These are phyloP conservation scores for Botrytis porri DNA, from an alignment of 2,329 filamentous ascomycete species.

Conservation along the genomic window DNA sequence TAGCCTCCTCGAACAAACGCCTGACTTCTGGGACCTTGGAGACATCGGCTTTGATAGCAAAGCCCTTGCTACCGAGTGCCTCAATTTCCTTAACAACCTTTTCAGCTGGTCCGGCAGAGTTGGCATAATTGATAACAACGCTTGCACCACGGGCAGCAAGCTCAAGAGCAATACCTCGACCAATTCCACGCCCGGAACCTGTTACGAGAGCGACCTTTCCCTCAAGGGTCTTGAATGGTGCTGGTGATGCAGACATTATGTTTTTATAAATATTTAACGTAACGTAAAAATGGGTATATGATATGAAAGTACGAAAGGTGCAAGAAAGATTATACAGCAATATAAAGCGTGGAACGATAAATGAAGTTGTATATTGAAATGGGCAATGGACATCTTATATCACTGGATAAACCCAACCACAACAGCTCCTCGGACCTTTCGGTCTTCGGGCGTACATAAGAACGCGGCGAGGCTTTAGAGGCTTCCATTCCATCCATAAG, in stretches of 20 bases:
- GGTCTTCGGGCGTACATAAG: slow-evolving; percentile 18
- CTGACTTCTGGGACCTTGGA: slow-evolving; percentile 42
- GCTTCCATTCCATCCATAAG: not conserved
- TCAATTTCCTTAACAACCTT: slow-evolving; percentile 52
- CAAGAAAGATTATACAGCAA: not conserved
- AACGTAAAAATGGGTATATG: not conserved
- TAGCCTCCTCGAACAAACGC: slow-evolving; percentile 30
- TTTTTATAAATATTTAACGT: not conserved
- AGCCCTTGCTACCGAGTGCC: slow-evolving; percentile 49
- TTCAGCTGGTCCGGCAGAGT: slow-evolving; percentile 55
- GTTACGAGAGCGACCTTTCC: slow-evolving; percentile 78
- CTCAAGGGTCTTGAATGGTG: slow-evolving; percentile 21
- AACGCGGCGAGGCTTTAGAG: slow-evolving; percentile 14
- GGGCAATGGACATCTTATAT: slow-evolving; percentile 12
- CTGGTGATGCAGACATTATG: slow-evolving; percentile 5
- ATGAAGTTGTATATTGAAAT: not conserved
- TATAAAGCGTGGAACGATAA: not conserved
- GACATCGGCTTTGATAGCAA: slow-evolving; percentile 58
- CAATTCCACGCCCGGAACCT: slow-evolving; percentile 76
- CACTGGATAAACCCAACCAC: slow-evolving; percentile 9
- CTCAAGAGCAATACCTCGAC: slow-evolving; percentile 47
- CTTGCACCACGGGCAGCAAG: slow-evolving; percentile 42
- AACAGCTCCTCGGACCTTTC: slow-evolving; percentile 15
- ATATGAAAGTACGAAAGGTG: not conserved
- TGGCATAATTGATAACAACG: slow-evolving; percentile 60